Evolutionary conservation across 2,329 filamentous ascomycete genomes (phyloP), one percentile per base, ranked within the genome.

Genomic region (Orbilia quercus): DNA sequence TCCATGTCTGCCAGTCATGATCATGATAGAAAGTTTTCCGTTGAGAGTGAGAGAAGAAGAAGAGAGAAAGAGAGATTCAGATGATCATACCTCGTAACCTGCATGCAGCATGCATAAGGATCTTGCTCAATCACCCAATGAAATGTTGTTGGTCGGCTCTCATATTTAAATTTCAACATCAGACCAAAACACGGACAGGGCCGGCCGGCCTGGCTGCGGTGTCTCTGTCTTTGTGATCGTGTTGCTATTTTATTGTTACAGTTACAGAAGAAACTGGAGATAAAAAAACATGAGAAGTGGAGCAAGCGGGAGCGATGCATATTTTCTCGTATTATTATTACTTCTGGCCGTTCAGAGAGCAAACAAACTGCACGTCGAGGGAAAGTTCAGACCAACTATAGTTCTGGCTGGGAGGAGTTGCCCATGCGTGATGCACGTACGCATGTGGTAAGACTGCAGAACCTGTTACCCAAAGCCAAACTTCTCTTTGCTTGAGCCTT

Each of bases 71-170:
- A n/a, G n/a, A 28, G 38, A 63, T 73, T 73, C 69, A 73, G 60
- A 66, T 73, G 60, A 66, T 66, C 60, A 73, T 64, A 36, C 50
- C 31, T 73, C 62, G 40, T 53, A 45, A 44, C 69, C 12, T 73
- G 69, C 69, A 73, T 73, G 69, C 69, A 73, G 60, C 34, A 48
- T 73, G 69, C 69, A 73, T 60, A 40, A 73, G 48, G 60, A 66
- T 73, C 60, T 62, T 47, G 47, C 42, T 48, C 16, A 34, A 55
- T 58, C 22, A 31, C 14, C 69, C 60, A 73, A 73, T 66, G 23
- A 45, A 38, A 57, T 28, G 28, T 12, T 53, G 14, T 18, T 51
- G 11, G 23, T 40, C 18, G 54, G 51, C 54, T n/a, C 42, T 40
- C 54, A 62, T 23, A 59, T 62, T 40, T 48, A 62, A 18, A 59